Evolutionary conservation across 164 flowering plant species (phyloP).

Genomic region (Berberis thunbergii): DNA sequence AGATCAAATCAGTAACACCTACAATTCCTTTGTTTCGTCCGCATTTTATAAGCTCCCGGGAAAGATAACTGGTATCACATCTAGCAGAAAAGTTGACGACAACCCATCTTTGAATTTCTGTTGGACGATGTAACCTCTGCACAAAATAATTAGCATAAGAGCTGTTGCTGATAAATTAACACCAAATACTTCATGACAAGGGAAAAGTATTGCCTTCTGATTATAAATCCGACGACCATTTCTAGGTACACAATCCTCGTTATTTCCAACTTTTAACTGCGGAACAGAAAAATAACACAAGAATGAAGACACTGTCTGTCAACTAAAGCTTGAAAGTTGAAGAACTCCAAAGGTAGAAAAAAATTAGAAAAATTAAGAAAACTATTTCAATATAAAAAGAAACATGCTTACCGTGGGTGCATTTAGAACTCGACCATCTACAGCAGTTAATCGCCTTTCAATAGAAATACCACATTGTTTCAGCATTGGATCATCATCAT

Average conservation of each 20-base stretch:
- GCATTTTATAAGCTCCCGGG: constrained; percentile 63
- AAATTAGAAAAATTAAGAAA: not conserved
- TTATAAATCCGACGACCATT: constrained; percentile 80
- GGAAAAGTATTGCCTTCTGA: constrained; percentile 37
- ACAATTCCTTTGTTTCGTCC: constrained; percentile 70
- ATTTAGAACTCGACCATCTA: constrained; percentile 67
- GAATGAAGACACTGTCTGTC: not conserved
- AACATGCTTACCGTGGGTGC: constrained; percentile 50
- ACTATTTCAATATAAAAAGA: not conserved
- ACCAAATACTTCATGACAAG: not conserved
- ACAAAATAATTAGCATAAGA: constrained; percentile 7
- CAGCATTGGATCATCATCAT: constrained; percentile 48
- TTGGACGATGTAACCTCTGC: constrained; percentile 40
- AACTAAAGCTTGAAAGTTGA: not conserved
- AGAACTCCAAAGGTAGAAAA: not conserved
- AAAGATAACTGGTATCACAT: constrained; percentile 55
- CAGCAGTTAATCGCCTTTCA: constrained; percentile 37
- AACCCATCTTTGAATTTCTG: constrained; percentile 43
- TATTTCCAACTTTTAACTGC: constrained; percentile 62
- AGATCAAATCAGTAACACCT: constrained; percentile 12
- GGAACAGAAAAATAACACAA: constrained; percentile 1
- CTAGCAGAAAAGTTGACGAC: constrained; percentile 76
- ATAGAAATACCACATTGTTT: constrained; percentile 51
- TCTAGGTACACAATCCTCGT: constrained; percentile 47
- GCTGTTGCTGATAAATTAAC: not conserved